Base-by-base conservation (phyloP, 2,329 filamentous ascomycete genomes). In the Periconia digitata region DNA sequence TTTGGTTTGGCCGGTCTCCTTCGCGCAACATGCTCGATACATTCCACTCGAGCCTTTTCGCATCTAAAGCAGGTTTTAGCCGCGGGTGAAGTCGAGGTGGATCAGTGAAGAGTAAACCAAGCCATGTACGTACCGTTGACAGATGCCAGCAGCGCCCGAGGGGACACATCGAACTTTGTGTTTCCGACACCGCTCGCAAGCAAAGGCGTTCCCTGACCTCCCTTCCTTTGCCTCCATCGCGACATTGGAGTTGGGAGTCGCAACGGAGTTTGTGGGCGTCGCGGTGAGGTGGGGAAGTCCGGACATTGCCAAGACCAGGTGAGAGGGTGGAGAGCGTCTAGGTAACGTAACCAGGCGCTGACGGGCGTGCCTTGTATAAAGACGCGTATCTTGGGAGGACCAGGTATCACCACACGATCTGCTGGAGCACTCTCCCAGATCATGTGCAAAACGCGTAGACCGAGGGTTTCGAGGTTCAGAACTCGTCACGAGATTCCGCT, bases 131-230 rank as follows among this genome's bases (percentile, higher is more conserved):
- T 61, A 69, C 67, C 67, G 64, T 53, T 69, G 66, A 49, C 67
- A 70, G 40, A 66, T 55, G 32, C 54, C 54, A 38, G 63, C 49
- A 21, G 60, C 59, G 15, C 67, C 66, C 12, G 66, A 69, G 34
- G 65, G 65, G 34, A 69, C 66, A 40, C 67, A 70, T 39, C 66
- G 56, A 23, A 70, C 67, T 47, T 70, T 70, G 59, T 70, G 67
- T 49, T 69, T 67, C 37, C 67, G 59, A 48, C 67, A 70, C 24
- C 67, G 54, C 46, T 69, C 67, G 47, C 67, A 70, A 38, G 67
- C 67, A 59, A 69, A 69, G 3, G 67, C 66, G 47, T 70, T 70
- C 38, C 67, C 65, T 49, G 62, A 64, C 51, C 66, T 63, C 24
- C 64, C 65, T 52, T 70, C 66, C 61, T 60, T 66, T 58, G 55